Evolutionary conservation across 345 rosid species (phyloP), one percentile per base, ranked within the genome.

Genomic region (Nasturtium officinale): DNA sequence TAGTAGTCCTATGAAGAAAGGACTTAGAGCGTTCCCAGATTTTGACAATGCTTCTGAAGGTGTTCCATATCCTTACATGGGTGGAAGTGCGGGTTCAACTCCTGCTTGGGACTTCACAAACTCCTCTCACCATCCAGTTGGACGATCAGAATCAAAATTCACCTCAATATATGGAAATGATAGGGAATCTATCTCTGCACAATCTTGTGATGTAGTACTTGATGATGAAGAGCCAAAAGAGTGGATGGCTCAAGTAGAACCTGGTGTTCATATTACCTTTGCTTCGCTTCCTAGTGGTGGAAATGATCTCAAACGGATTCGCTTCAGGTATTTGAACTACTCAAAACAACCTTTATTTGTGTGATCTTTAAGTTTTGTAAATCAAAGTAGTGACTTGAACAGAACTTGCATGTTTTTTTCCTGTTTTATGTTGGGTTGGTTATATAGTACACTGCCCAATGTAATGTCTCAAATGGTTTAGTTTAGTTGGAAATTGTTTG

Each of bases 241-340:
- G 59, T 95, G 99, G 99, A 90, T 95, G 97, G 97, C 99, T 33
- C 99, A 91, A 81, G 99, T 95, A 26, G 99, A 95, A 79, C 99
- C 99, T 0, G 99, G 99, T 16, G 97, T 95, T 61, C 96, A 95
- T 72, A 95, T 95, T 50, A 95, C 99, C 15, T 95, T 95, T 16
- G 86, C 88, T 58, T 88, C 99, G 20, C 96, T 91, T 54, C 96
- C 97, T 7, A 84, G 67, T 20, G 99, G 97, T 0, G 99, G 99
- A 47, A 95, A 95, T 69, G 96, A 95, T 83, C 90, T 95, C 0
- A 91, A 90, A 75, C 87, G 99, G 3, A 91, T 94, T 72, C 97
- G 98, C 15, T 93, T 93, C 86, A 92, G 95, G 96, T 87, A 79
- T 32, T 73, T 57, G 20, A 70, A 16, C 6, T 35, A 42, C 48